Base-by-base conservation (phyloP, 1,284 basidiomycete species). In the Leccinum olivaceoglutinosum region DNA sequence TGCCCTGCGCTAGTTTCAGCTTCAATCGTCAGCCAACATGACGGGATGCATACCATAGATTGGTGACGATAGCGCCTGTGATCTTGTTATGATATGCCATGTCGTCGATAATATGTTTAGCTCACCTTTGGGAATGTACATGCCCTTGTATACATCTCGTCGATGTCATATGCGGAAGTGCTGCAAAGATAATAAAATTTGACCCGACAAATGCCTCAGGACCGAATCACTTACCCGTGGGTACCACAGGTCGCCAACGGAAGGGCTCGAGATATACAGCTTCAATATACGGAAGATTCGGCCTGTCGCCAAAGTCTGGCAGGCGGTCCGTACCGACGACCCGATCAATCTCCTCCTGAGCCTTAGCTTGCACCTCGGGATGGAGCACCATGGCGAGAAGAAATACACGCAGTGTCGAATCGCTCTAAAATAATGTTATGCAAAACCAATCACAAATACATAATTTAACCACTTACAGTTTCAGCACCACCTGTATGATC, bases 71-170 rank as follows among this genome's bases (percentile, higher is more conserved):
- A 7, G 67, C 65, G 3, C 66, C 74, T 76, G 56, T 5, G 18
- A 12, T 39, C 5, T 7, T 9, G 4, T 63, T 21, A 53, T 55
- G 44, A 51, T 5, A 4, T n/a, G 16, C 1, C n/a, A 14, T 18
- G 5, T 32, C 32, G 11, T 53, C 2, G n/a, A 62, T 1, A 11
- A 29, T 4, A 14, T 32, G 14, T 32, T 29, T 38, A 10, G 29
- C 73, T 60, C 56, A 71, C 74, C 73, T 60, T 76, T 71, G 4
- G 72, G 71, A 6, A 74, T 72, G 39, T 73, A 72, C 67, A 75
- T 74, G 32, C 71, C 74, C 5, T 76, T 59, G 25, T 74, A 74
- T 12, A 73, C 49, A 51, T 76, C 67, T 70, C 6, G 58, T 62
- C 32, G 51, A 60, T 5, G 71, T 70, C 67, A 65, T 64, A 12